Conservation (phyloP, 1,139 yeast species). For the Yamadazyma aaseri region DNA sequence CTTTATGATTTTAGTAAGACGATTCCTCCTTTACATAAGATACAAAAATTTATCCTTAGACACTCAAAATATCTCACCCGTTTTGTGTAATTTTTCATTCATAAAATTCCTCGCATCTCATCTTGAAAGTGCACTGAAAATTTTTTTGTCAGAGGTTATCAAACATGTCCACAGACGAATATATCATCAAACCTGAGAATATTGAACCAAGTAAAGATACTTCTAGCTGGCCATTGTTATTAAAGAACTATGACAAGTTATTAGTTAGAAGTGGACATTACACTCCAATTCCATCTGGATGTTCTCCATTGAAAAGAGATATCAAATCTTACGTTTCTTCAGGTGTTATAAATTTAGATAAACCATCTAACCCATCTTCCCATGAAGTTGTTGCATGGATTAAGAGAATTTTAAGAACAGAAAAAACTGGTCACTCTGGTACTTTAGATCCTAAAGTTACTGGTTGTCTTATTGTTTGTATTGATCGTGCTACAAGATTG, state of each 20-base stretch:
- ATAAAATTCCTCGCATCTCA: constrained; percentile 11
- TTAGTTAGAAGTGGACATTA: constrained; percentile 94
- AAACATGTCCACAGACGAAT: constrained; percentile 56
- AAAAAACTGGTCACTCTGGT: constrained; percentile 98
- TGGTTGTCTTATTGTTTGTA: constrained; percentile 95
- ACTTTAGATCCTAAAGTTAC: constrained; percentile 99
- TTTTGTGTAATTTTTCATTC: too few relatives aligned
- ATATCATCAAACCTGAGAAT: constrained; percentile 86
- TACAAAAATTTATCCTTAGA: too few relatives aligned
- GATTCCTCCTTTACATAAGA: too few relatives aligned
- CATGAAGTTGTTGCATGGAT: constrained; percentile 99
- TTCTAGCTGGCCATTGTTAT: constrained; percentile 91
- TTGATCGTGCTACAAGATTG: constrained; percentile 96
- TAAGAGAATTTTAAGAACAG: constrained; percentile 90
- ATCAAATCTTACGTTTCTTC: constrained; percentile 84
- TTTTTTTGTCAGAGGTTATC: constrained; percentile 9
- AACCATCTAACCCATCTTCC: constrained; percentile 96
- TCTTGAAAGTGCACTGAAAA: constrained; percentile 13
- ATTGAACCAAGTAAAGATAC: constrained; percentile 80
- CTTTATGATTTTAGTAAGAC: too few relatives aligned
- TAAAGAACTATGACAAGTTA: constrained; percentile 91
- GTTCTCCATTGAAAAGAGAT: constrained; percentile 93
- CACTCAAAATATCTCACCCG: not conserved
- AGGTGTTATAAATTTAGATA: constrained; percentile 95
- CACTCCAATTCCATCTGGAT: constrained; percentile 94